Evolutionary conservation across 768 basidiomycete genomes (phyloP), one percentile per base, ranked within the genome.

Genomic region (Rhizopogon vinicolor): DNA sequence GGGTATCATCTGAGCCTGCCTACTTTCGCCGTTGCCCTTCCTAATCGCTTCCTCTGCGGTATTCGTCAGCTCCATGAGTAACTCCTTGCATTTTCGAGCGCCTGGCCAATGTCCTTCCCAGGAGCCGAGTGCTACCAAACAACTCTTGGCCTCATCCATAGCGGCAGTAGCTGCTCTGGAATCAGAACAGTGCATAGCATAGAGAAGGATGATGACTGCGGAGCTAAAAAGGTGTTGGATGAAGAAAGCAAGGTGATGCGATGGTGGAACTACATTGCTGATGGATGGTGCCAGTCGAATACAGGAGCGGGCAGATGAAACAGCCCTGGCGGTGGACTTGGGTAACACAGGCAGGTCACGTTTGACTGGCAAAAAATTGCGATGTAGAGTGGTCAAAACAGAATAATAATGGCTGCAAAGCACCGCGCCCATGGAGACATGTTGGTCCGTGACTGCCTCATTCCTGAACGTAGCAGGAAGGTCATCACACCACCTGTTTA

Each of bases 91-190:
- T 69, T 93, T 93, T 41, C 83, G 80, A 58, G 90, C 91, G 14
- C 91, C 91, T 19, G 91, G 91, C 92, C 92, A 93, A 54, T 82
- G 78, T 1, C 88, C 88, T 67, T 92, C 91, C 86, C 90, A 91
- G 6, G 84, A 82, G 64, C 86, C 86, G 53, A 93, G 74, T 25
- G 89, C 86, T 28, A 71, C 66, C 39, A 93, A 70, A 39, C 89
- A 85, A 54, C 82, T 84, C 68, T 79, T 84, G 7, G 87, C 91
- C 73, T 93, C 91, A 7, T 90, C 87, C 84, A 93, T 85, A 12
- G 91, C 91, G 12, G 83, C 77, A 29, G 76, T 67, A n/a, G 85
- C 82, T 41, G 83, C 81, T 42, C 80, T 78, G 10, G 78, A 65
- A 52, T 93, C 91, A 2, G 83, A 65, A 5, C 85, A 81, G 67